Conservation (phyloP, 1,139 yeast genomes). For the Saccharomyces hybrid region DNA sequence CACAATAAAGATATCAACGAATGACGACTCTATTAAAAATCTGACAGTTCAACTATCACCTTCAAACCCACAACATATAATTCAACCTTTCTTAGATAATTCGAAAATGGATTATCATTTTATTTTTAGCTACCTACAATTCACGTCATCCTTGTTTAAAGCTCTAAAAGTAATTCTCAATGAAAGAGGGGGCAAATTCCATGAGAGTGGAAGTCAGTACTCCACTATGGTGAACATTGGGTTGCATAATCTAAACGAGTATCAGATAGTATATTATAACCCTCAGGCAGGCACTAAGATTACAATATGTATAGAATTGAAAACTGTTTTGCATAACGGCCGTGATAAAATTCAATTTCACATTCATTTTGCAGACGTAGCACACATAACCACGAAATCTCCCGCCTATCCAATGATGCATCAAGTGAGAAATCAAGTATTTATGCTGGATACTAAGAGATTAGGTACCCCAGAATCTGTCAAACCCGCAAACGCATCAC, state of each 20-base stretch:
- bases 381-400: constrained; percentile 24
- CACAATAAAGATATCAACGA: constrained; percentile 26
- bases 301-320: constrained; percentile 24
- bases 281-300: constrained; percentile 23
- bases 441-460: constrained; percentile 20
- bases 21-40: constrained; percentile 24
- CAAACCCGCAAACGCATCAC: constrained; percentile 4
- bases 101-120: constrained; percentile 27
- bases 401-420: constrained; percentile 24
- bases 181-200: constrained; percentile 8
- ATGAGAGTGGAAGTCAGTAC: constrained; percentile 3
- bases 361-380: constrained; percentile 28
- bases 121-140: constrained; percentile 30
- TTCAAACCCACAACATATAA: constrained; percentile 29
- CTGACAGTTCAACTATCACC: constrained; percentile 27
- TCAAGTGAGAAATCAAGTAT: constrained; percentile 25
- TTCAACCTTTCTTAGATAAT: constrained; percentile 29
- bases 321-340: constrained; percentile 23
- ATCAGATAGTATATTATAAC: constrained; percentile 24
- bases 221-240: constrained; percentile 20
- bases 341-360: constrained; percentile 21
- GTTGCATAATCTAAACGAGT: constrained; percentile 27
- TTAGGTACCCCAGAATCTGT: constrained; percentile 2
- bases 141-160: constrained; percentile 29
- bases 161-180: constrained; percentile 18